phyloP scores from a whole-genome alignment of 352 stramenopile species.

The Globisporangium nodosum region DNA sequence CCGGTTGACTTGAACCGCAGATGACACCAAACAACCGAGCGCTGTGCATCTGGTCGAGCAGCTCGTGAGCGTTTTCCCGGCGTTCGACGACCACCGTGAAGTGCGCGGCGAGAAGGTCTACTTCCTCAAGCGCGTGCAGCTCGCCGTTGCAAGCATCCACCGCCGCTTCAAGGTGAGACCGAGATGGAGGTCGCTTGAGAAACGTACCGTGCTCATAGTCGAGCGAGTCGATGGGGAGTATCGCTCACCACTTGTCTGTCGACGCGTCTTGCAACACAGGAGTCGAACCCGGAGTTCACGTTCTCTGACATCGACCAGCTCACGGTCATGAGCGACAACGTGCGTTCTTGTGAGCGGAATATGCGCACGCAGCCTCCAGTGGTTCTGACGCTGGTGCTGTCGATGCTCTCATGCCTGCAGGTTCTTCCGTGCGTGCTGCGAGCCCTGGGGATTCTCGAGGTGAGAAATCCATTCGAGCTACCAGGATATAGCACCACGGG shows the following conservation, averaged over 20 bases:
- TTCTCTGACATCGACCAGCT: slow-evolving; percentile 64
- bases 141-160: slow-evolving; percentile 43
- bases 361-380: not conserved
- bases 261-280: slow-evolving; percentile 15
- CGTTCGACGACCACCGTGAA: slow-evolving; percentile 64
- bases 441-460: slow-evolving; percentile 64
- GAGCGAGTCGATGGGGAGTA: not conserved
- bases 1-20: slow-evolving; percentile 1
- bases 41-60: slow-evolving; percentile 46
- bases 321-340: slow-evolving; percentile 67
- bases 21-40: slow-evolving; percentile 22
- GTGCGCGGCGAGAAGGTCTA: slow-evolving; percentile 42
- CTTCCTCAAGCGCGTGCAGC: slow-evolving; percentile 71
- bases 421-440: slow-evolving; percentile 72
- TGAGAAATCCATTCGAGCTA: slow-evolving; percentile 11
- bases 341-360: slow-evolving; percentile 11
- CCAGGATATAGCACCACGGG: no score
- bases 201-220: not conserved
- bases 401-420: slow-evolving; percentile 9
- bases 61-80: slow-evolving; percentile 53
- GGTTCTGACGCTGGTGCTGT: not conserved
- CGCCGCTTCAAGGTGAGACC: slow-evolving; percentile 58
- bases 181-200: not conserved
- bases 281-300: slow-evolving; percentile 34
- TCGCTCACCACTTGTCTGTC: not conserved